These are phyloP conservation scores for Coemansia guatemalensis DNA, from an alignment of 192 early-diverging fungal genomes.

Conservation along the genomic window DNA sequence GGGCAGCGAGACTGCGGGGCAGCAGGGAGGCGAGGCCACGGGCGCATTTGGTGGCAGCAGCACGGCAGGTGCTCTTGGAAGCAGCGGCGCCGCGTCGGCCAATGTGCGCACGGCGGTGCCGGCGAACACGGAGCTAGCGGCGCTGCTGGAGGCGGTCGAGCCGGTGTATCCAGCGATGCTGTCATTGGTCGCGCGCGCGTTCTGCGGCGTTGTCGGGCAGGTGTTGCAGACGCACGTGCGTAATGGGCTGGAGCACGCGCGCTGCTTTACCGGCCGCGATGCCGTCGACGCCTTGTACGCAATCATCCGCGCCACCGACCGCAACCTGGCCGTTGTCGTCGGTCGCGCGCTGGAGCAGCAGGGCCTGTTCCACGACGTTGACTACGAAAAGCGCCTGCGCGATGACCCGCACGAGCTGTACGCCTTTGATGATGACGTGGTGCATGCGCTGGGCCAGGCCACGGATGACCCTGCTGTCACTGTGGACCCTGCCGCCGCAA, in stretches of 20 bases:
- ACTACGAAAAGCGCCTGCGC: slow-evolving; percentile 81
- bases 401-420: slow-evolving; percentile 84
- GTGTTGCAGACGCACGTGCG: slow-evolving; percentile 64
- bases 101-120: slow-evolving; percentile 5
- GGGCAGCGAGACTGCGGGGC: too few relatives aligned
- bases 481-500: slow-evolving; percentile 20
- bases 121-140: slow-evolving; percentile 36
- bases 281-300: slow-evolving; percentile 83
- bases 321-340: slow-evolving; percentile 82
- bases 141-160: slow-evolving; percentile 41
- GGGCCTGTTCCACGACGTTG: slow-evolving; percentile 90
- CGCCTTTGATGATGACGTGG: slow-evolving; percentile 62
- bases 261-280: slow-evolving; percentile 83
- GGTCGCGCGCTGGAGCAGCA: slow-evolving; percentile 90
- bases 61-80: not conserved
- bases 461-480: slow-evolving; percentile 23
- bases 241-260: slow-evolving; percentile 79
- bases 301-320: slow-evolving; percentile 80
- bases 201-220: slow-evolving; percentile 58
- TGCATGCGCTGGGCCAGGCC: slow-evolving; percentile 20
- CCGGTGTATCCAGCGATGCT: slow-evolving; percentile 75
- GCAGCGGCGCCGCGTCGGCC: slow-evolving; percentile 1
- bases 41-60: not conserved
- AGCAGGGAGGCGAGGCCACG: too few relatives aligned
- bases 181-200: slow-evolving; percentile 66